Conservation (phyloP, 169 alveolate species). For the Plasmodium relictum region DNA sequence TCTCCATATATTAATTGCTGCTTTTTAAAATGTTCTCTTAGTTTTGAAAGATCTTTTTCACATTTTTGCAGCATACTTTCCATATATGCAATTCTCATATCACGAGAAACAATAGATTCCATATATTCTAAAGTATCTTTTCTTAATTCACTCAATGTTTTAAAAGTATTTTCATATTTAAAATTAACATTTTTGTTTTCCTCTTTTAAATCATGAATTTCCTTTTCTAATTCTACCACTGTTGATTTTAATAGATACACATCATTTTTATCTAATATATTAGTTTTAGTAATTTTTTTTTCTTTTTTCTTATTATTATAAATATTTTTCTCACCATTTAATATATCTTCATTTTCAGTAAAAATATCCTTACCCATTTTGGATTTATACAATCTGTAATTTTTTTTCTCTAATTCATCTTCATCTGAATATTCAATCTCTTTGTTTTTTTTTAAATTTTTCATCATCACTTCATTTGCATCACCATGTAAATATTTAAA, state of each 20-base stretch:
- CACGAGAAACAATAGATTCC: conserved; percentile 78
- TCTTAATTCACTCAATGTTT: conserved; percentile 73
- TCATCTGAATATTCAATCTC: background rate
- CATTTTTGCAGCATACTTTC: conserved; percentile 71
- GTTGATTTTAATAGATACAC: conserved; percentile 42
- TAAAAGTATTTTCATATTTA: conserved; percentile 74
- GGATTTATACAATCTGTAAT: conserved; percentile 26
- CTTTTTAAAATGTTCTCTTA: conserved; percentile 37
- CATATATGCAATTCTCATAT: conserved; percentile 76
- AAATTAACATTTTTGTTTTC: conserved; percentile 73
- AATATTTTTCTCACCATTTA: background rate
- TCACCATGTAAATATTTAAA: conserved; percentile 42
- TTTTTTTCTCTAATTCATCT: conserved; percentile 5
- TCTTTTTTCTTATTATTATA: conserved; percentile 8
- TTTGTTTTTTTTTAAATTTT: conserved; percentile 7
- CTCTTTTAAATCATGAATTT: conserved; percentile 59
- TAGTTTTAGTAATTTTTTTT: background rate
- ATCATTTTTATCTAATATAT: conserved; percentile 29
- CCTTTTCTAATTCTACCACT: conserved; percentile 66
- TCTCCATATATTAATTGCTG: conserved; percentile 39
- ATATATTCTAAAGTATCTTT: conserved; percentile 77
- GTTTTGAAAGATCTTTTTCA: conserved; percentile 66
- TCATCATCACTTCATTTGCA: conserved; percentile 7
- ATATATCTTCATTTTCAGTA: background rate
- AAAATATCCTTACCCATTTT: conserved; percentile 1